phyloP scores from a whole-genome alignment of 257 asterid genomes.

The Paulownia fortunei region DNA sequence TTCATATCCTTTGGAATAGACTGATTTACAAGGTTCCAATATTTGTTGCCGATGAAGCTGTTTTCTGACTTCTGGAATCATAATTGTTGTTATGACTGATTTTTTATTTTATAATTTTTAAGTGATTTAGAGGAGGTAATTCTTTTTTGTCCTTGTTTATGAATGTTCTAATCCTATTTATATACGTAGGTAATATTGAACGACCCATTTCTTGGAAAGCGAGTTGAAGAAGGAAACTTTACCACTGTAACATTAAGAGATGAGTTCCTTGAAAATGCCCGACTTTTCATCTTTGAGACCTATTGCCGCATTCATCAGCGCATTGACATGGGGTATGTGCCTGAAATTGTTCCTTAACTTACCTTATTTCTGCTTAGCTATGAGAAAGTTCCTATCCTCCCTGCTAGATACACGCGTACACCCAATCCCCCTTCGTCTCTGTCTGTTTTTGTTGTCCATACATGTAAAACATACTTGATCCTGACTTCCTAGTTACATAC shows the following conservation, averaged over 20 bases:
- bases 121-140: neutral
- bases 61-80: no score
- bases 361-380: neutral
- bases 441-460: neutral
- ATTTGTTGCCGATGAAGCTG: no score
- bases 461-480: neutral
- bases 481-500: neutral
- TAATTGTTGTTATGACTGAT: no score
- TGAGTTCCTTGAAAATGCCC: no score
- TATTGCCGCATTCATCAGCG: slow-evolving; percentile 92
- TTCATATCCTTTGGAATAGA: no score
- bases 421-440: neutral
- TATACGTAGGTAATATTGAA: slow-evolving; percentile 73
- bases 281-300: slow-evolving; percentile 89
- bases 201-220: slow-evolving; percentile 91
- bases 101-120: no score
- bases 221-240: slow-evolving; percentile 82
- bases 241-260: slow-evolving; percentile 83
- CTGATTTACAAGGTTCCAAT: no score
- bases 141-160: neutral
- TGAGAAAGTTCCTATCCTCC: neutral
- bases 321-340: slow-evolving; percentile 84
- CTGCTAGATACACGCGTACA: neutral
- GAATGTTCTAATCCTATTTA: neutral
- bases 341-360: neutral